Evolutionary conservation across 129 eudicot genomes (phyloP), one percentile per base, ranked within the genome.

Genomic region (Deinandra increscens): DNA sequence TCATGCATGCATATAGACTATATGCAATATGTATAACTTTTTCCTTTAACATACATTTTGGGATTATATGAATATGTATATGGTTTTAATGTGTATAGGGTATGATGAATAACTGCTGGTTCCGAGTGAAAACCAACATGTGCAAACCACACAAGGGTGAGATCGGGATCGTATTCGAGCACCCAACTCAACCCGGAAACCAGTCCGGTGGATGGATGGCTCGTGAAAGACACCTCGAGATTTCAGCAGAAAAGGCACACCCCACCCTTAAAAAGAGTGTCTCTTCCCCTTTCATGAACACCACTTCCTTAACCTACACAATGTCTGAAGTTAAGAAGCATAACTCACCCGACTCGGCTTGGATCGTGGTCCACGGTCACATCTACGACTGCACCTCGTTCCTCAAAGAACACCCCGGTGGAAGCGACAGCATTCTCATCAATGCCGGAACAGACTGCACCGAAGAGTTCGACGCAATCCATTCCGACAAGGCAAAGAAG

Each of bases 51-150:
- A n/a, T n/a, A n/a, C n/a, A n/a, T n/a, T n/a, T n/a, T n/a, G n/a
- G n/a, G n/a, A n/a, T n/a, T n/a, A n/a, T n/a, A n/a, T n/a, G n/a
- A n/a, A n/a, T n/a, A n/a, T n/a, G n/a, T n/a, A n/a, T n/a, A n/a
- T n/a, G n/a, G n/a, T n/a, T n/a, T n/a, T n/a, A n/a, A n/a, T n/a
- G n/a, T n/a, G n/a, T n/a, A 9, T 55, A 93, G 99, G 99, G 99
- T 1, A 94, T 94, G 99, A 94, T 94, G 99, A 94, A 94, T 80
- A 94, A 94, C 43, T 94, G 99, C 39, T 94, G 99, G 99, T 94
- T 94, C 77, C 84, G 92, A 50, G 92, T 93, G 20, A 93, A 85
- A 61, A 87, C 90, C 49, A 93, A 87, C 66, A 82, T 94, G 83
- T 94, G 97, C 99, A 89, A 85, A 68, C 97, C 97, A 18, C 95